A percentile compares a stretch with the other conserved stretches of the same genome.
Conservation (phyloP, 441 rosid species). For the Adansonia rubrostipa region DNA sequence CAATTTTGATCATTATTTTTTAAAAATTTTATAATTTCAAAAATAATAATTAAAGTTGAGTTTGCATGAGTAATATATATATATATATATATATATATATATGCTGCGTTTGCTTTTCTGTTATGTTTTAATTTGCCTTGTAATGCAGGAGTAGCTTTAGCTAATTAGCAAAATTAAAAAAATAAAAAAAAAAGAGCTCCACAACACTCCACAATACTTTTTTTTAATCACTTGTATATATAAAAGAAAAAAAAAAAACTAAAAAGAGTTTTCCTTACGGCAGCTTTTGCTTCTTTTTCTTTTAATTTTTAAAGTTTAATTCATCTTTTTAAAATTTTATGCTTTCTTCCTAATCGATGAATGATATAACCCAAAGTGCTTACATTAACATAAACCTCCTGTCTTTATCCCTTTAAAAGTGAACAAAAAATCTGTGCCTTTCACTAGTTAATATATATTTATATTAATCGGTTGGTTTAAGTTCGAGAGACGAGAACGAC, state of each 20-base stretch:
- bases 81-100: neutral
- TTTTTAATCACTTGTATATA: neutral
- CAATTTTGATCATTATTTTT: no score
- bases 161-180: neutral
- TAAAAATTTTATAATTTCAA: no score
- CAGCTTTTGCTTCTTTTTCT: conserved; percentile 35
- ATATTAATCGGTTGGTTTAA: no score
- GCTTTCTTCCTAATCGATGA: neutral
- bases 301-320: neutral
- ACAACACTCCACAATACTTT: neutral
- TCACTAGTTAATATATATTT: no score
- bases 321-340: neutral
- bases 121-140: neutral
- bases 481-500: neutral
- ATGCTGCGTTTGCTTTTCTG: neutral
- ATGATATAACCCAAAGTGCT: neutral
- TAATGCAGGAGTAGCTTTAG: conserved; percentile 29
- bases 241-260: neutral
- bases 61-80: neutral
- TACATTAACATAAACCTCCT: neutral
- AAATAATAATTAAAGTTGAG: neutral
- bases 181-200: neutral
- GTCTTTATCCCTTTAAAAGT: no score
- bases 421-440: no score
- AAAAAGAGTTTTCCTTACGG: conserved; percentile 21